Conservation (phyloP, 75 land plant genomes). For the Sequoiadendron giganteum region DNA sequence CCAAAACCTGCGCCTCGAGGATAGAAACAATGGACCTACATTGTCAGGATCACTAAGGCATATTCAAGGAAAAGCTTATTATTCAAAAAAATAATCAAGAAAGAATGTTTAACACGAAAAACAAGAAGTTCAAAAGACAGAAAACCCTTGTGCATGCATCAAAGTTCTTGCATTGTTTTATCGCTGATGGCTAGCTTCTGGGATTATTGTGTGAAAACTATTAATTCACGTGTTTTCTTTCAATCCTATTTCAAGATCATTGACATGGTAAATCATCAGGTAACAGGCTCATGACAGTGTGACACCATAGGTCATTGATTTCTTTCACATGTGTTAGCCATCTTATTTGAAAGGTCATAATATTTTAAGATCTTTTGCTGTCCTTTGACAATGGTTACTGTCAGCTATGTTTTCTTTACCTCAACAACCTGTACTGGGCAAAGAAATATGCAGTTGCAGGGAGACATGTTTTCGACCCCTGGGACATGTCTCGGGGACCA, state of each 20-base stretch:
- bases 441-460: background rate
- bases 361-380: background rate
- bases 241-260: background rate
- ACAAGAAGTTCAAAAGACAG: background rate
- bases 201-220: no score
- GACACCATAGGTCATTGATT: background rate
- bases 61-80: no score
- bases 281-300: background rate
- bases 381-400: background rate
- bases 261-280: background rate
- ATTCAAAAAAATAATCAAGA: no score
- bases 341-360: background rate
- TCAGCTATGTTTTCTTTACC: background rate
- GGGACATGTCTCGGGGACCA: no score
- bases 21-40: no score
- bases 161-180: background rate
- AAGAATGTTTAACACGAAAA: no score
- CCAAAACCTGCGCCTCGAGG: no score
- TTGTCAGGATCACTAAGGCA: no score
- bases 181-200: no score
- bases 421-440: background rate
- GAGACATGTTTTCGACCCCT: background rate
- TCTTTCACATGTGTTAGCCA: background rate
- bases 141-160: background rate
- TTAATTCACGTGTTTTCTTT: no score